These are phyloP conservation scores for Ceratobasidium sp. DNA, from an alignment of 1,284 basidiomycete species.

Conservation along the genomic window DNA sequence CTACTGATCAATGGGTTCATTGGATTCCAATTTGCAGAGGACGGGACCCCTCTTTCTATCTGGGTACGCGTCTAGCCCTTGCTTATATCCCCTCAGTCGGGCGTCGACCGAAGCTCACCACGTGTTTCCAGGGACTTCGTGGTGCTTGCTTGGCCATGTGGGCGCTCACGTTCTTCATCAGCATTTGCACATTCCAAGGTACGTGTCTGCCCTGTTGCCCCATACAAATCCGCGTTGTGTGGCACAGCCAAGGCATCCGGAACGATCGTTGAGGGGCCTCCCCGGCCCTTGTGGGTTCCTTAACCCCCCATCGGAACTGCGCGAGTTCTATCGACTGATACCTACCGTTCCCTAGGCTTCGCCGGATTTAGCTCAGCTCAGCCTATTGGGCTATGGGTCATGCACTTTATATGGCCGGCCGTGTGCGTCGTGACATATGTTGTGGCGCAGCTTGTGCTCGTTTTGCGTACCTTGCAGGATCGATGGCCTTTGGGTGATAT, in stretches of 20 bases:
- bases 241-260: conserved; percentile 43
- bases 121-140: conserved; percentile 77
- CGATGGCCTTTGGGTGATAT: conserved; percentile 98
- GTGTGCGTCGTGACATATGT: conserved; percentile 91
- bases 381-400: conserved; percentile 88
- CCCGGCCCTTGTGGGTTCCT: conserved; percentile 9
- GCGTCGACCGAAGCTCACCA: conserved; percentile 2
- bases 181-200: conserved; percentile 93
- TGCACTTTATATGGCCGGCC: conserved; percentile 95
- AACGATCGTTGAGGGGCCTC: conserved; percentile 12
- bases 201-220: conserved; percentile 22
- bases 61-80: conserved; percentile 74
- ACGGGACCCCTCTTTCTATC: conserved; percentile 94
- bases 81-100: conserved; percentile 34
- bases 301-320: conserved; percentile 14
- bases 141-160: conserved; percentile 86
- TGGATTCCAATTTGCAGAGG: conserved; percentile 98
- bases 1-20: conserved; percentile 97
- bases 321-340: conserved; percentile 18
- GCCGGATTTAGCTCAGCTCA: conserved; percentile 85
- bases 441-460: conserved; percentile 92
- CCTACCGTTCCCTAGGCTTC: conserved; percentile 56
- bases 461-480: conserved; percentile 97
- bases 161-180: conserved; percentile 87
- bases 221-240: not conserved